Base-by-base conservation (phyloP, 179 eudicot species). In the Carnegiea gigantea region DNA sequence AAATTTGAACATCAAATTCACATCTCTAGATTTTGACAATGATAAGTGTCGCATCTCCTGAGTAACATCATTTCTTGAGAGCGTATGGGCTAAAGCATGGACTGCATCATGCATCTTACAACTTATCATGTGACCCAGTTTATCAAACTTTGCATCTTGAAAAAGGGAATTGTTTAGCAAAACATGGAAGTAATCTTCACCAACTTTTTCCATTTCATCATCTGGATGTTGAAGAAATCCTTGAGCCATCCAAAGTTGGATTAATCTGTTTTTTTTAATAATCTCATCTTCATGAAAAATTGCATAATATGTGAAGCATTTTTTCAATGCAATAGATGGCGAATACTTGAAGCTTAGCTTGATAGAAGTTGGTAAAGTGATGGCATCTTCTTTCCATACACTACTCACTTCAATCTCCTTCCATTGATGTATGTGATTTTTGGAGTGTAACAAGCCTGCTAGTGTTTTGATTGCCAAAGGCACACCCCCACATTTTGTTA, bases 221-320 rank as follows among this genome's bases (percentile, higher is more conserved):
- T 77, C 13, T 13, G 77, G 76, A n/a, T 72, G 24, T 8, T n/a
- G 28, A 62, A 86, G 79, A 36, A 78, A 76, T 15, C 84, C 88
- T 11, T 85, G 85, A 36, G 86, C 84, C 84, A 81, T 83, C 88
- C 88, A 83, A 18, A 77, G 65, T 54, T 76, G 81, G 75, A 86
- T 83, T 80, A 83, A 24, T n/a, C 9, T 33, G 8, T 75, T 54
- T 28, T 43, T 84, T 4, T 4, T 12, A 9, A 86, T 81, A 8
- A 17, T 38, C 15, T 51, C 49, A 12, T 79, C 86, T 57, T 81
- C 80, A 1, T 48, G 28, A 48, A 81, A 81, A 14, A 83, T 64
- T 9, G 81, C 73, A 77, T 85, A 85, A 28, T 85, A 83, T 21
- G 51, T 79, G 76, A 85, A 85, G 44, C 88, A 86, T 7, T 65